Evolutionary conservation across 768 basidiomycete genomes (phyloP).

Genomic region (Suillus clintonianus): DNA sequence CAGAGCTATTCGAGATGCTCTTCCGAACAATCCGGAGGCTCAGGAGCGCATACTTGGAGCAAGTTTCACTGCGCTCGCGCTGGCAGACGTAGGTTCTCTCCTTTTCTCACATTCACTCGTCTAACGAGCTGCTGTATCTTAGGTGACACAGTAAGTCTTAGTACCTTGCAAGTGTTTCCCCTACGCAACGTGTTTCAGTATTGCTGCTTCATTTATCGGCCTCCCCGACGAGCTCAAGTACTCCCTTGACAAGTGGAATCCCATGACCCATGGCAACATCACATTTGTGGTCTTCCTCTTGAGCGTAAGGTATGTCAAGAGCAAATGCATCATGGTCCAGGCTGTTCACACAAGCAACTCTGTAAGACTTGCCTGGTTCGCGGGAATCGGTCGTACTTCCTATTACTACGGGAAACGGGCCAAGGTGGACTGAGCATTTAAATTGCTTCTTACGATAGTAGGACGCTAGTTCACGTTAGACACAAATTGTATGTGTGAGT

Average conservation of each 20-base stretch:
- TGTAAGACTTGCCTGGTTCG: slow-evolving; percentile 55
- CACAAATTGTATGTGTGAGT: not conserved
- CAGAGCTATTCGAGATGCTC: slow-evolving; percentile 62
- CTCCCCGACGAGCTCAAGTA: slow-evolving; percentile 60
- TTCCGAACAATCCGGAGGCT: slow-evolving; percentile 54
- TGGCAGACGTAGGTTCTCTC: slow-evolving; percentile 62
- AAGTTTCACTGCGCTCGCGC: slow-evolving; percentile 58
- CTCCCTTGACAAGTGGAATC: slow-evolving; percentile 59
- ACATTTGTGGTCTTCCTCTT: slow-evolving; percentile 61
- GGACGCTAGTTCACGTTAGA: no score
- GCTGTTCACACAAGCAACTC: slow-evolving; percentile 2
- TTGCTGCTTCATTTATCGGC: slow-evolving; percentile 54
- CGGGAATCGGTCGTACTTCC: slow-evolving; percentile 48
- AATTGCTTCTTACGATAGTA: not conserved
- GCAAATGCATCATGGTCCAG: not conserved
- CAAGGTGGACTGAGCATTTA: not conserved
- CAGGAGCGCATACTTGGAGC: slow-evolving; percentile 74
- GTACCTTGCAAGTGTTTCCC: slow-evolving; percentile 7
- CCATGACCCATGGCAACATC: slow-evolving; percentile 77
- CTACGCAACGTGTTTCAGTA: slow-evolving; percentile 39
- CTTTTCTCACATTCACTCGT: not conserved
- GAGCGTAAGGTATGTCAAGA: slow-evolving; percentile 49
- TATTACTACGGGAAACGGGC: slow-evolving; percentile 38
- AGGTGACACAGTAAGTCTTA: slow-evolving; percentile 63
- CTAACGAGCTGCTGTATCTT: slow-evolving; percentile 4